Base-by-base conservation (phyloP, 345 rosid genomes). In the Conringia planisiliqua region DNA sequence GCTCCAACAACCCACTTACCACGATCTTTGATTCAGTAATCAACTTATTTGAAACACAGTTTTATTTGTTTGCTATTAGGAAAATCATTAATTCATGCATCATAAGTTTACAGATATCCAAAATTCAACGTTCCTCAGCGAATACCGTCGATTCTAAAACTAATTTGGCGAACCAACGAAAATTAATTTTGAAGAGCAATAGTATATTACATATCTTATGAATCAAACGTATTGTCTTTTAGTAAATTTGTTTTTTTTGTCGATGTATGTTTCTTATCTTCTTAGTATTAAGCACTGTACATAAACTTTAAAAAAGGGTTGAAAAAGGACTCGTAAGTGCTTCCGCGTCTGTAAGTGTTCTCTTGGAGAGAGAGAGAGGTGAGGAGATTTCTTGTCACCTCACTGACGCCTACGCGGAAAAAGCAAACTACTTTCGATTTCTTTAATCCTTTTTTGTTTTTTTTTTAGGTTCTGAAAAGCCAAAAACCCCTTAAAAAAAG, bases 391-490 rank as follows among this genome's bases (percentile, higher is more conserved):
- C 51, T 74, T 9, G 78, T 66, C 66, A 74, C 24, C 67, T 47
- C 66, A 46, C 72, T 64, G 51, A 59, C 78, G 78, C 78, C 62
- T 75, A 50, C 73, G 73, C 73, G 79, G 69, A 75, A 75, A 68
- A 75, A 54, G 75, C 66, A 55, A 76, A 62, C 65, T 27, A 62
- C 80, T 62, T 62, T 70, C 58, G 0, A 50, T 62, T 76, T 76
- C 33, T 68, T 75, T 68, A 50, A 14, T 48, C 52, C 8, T 43
- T 36, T 36, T 36, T 26, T 7, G n/a, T 13, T 33, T 14, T 18
- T 56, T n/a, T 7, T 20, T 22, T 24, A 4, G 24, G 6, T 46
- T 66, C 71, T 51, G 7, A 29, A 50, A 47, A 65, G 3, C 71
- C 78, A 72, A 36, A 61, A 22, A 10, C 1, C 60, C 3, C 64